These are phyloP conservation scores for Phanerodontia chrysosporium DNA, from an alignment of 768 basidiomycete species.

Conservation along the genomic window DNA sequence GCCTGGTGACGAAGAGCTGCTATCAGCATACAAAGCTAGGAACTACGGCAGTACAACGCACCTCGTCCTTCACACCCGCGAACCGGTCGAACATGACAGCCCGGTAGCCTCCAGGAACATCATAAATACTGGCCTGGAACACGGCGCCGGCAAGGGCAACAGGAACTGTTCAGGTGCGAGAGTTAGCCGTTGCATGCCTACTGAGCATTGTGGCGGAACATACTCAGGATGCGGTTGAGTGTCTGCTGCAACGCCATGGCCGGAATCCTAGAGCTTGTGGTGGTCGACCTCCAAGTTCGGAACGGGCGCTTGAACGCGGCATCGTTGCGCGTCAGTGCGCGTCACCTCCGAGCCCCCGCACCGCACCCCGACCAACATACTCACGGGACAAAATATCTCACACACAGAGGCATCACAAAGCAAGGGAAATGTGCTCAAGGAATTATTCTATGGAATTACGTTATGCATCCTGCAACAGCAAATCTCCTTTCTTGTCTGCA, in stretches of 20 bases:
- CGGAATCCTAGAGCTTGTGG: background rate
- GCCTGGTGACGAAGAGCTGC: slow-evolving; percentile 47
- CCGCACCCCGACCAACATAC: background rate
- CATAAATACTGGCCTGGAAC: slow-evolving; percentile 50
- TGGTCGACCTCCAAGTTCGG: slow-evolving; percentile 1
- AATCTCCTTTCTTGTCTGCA: slow-evolving; percentile 47
- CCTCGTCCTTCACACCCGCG: slow-evolving; percentile 81
- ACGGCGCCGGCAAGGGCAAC: slow-evolving; percentile 43
- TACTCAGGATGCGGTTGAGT: slow-evolving; percentile 47
- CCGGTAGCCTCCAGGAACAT: slow-evolving; percentile 76
- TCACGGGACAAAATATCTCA: background rate
- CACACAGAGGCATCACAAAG: no score
- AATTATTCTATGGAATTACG: no score
- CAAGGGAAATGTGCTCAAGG: no score
- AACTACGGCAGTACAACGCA: slow-evolving; percentile 27
- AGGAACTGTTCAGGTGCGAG: slow-evolving; percentile 53
- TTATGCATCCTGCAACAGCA: background rate
- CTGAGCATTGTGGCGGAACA: slow-evolving; percentile 16
- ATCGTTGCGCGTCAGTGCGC: background rate
- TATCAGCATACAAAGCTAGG: background rate
- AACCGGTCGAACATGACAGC: slow-evolving; percentile 99
- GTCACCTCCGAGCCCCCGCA: background rate
- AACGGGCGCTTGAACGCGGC: slow-evolving; percentile 1
- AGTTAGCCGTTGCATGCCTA: slow-evolving; percentile 45
- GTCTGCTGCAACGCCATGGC: slow-evolving; percentile 50